Percentiles rank a stretch among this genome's conserved stretches.
Evolutionary conservation across 305 asterid species (phyloP).

Genomic region (Solanum hybrid): DNA sequence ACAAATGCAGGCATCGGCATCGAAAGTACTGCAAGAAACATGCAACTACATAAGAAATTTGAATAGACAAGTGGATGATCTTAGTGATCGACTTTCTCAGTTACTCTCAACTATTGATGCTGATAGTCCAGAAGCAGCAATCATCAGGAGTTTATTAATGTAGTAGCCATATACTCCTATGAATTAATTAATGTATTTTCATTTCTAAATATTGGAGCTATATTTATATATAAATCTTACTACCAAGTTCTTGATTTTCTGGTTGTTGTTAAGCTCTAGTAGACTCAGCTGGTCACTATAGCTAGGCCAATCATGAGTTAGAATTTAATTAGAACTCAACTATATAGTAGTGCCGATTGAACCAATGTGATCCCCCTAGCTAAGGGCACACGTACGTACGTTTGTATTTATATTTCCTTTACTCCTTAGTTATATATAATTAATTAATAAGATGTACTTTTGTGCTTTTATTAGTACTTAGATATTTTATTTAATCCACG

Average conservation of each 20-base stretch:
- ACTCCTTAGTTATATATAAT: neutral
- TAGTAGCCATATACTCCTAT: neutral
- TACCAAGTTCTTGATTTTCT: neutral
- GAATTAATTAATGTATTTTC: neutral
- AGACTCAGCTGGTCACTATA: neutral
- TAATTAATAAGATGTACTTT: neutral
- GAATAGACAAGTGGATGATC: conserved; percentile 84
- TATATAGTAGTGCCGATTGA: neutral
- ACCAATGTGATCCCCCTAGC: neutral
- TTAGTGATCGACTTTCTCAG: conserved; percentile 79
- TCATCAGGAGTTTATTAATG: conserved; percentile 63
- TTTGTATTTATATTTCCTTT: neutral
- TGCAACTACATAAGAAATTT: conserved; percentile 81
- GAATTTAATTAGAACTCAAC: neutral
- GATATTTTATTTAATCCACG: neutral
- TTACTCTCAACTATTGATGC: conserved; percentile 72
- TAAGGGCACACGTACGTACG: neutral
- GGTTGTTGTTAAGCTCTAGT: neutral
- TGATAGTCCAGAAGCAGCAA: conserved; percentile 88
- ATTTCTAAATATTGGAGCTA: neutral
- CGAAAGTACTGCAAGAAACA: conserved; percentile 81
- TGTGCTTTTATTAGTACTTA: neutral
- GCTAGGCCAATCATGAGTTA: conserved; percentile 2
- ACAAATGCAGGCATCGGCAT: conserved; percentile 54
- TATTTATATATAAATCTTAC: neutral